Conservation (phyloP, 768 basidiomycete species). For the Boletus subcaerulescens region DNA sequence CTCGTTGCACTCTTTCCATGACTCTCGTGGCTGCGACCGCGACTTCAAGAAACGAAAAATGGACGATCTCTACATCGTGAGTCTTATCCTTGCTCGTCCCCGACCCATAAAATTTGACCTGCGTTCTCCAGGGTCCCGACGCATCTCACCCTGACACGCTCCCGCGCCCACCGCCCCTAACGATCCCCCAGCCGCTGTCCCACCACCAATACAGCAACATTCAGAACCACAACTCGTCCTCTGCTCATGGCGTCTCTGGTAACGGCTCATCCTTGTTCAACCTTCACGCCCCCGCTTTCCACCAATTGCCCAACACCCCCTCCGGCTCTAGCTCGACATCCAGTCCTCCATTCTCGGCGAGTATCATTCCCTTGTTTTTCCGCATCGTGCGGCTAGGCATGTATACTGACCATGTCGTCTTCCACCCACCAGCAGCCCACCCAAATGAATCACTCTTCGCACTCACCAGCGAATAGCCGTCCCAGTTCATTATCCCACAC, state of each 20-base stretch:
- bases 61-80: constrained; percentile 57
- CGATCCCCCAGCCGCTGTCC: constrained; percentile 54
- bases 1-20: constrained; percentile 46
- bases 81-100: not conserved
- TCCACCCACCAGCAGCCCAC: constrained; percentile 56
- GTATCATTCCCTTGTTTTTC: constrained; percentile 49
- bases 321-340: constrained; percentile 71
- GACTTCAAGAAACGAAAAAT: constrained; percentile 64
- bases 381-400: constrained; percentile 40
- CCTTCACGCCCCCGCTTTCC: constrained; percentile 57
- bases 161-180: constrained; percentile 52
- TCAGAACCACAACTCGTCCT: constrained; percentile 39
- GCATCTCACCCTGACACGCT: constrained; percentile 37
- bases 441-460: constrained; percentile 59
- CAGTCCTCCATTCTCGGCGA: constrained; percentile 85
- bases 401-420: constrained; percentile 47
- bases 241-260: constrained; percentile 37
- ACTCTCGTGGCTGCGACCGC: constrained; percentile 49
- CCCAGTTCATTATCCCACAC: constrained; percentile 40
- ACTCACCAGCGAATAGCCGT: constrained; percentile 49
- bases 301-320: constrained; percentile 63
- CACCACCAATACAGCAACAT: constrained; percentile 49
- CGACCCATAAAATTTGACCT: not conserved
- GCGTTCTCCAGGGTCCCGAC: constrained; percentile 41
- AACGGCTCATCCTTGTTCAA: constrained; percentile 46